Base-by-base conservation (phyloP, 495 filamentous ascomycete species). In the Penicillium coprophilum region DNA sequence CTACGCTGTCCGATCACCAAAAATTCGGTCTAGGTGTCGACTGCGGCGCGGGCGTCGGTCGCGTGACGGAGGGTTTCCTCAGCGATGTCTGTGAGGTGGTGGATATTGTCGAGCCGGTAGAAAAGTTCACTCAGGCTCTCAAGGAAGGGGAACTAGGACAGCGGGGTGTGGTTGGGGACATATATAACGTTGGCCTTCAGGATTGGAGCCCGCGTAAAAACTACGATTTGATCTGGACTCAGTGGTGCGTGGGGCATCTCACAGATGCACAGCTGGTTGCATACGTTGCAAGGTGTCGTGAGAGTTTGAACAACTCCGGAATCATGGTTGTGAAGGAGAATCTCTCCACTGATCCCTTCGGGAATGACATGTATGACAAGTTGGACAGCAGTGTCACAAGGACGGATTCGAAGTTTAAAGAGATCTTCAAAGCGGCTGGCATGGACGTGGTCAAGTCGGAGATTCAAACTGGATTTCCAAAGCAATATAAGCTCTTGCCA, bases 171-270 rank as follows among this genome's bases (percentile, higher is more conserved):
- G 52, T 91, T 19, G 83, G 84, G 0, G 71, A 78, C 36, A 75
- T 94, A 46, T 86, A 81, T 63, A 88, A 87, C 53, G 63, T 84
- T 9, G 87, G 90, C 3, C 72, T 95, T 3, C 85, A 94, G 71
- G 72, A 81, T 28, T 95, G 89, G 90, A 55, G 55, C 41, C 87
- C 86, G 0, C 66, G 74, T 2, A 75, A 71, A 13, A 67, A 63
- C 21, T 86, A 87, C 57, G 78, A 69, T 51, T 40, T 76, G 34
- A 73, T 90, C 49, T 82, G 79, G 79, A 89, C 82, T 45, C 91
- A 96, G 71, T 95, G 90, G 90, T 96, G 91, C 70, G 68, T 93
- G 11, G 88, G 89, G 9, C 87, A 96, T 64, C 71, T 96, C 54
- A 91, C 83, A 20, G 91, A 95, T 71, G 64, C 59, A 46, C 82